Evolutionary conservation across 208 protist species (phyloP), one percentile per base, ranked within the genome.

Genomic region (Porcisia hertigi): DNA sequence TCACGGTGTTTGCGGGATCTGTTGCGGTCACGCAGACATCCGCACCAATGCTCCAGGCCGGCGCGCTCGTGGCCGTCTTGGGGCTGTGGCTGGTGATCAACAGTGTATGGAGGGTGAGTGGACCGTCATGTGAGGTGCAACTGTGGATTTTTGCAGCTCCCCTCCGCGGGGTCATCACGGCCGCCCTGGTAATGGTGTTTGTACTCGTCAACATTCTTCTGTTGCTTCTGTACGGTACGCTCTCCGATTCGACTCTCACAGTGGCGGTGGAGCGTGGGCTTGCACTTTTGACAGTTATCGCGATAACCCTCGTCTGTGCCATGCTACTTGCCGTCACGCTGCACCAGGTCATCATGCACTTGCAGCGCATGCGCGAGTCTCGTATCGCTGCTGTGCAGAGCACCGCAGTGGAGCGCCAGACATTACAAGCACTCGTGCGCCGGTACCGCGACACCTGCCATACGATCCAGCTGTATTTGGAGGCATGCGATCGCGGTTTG

Each of bases 401-500:
- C n/a, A 16, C 12, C 66, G 66, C 9, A 20, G 74, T 45, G 12
- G 43, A 65, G 66, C 74, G 66, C 45, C 57, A 52, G 57, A 8
- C 54, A n/a, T 67, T 83, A 1, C 49, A 65, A 53, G 36, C 79
- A 20, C 73, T 83, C 4, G 59, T 83, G 53, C 60, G 52, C 20
- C 60, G 71, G 47, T 83, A 83, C 64, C 7, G 25, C 16, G 69
- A 71, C 43, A 75, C 75, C 63, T 59, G 49, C 57, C 45, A 39
- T 16, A 73, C 70, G 43, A 73, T 69, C 52, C 54, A 76, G 49
- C 69, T 71, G 4, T 83, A 83, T 69, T 43, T 77, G 0, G 43
- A 75, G 11, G 73, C 69, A 43, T 83, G 79, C 47, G 73, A 83
- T 4, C 79, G 79, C 23, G 79, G 79, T 14, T 54, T 83, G 4